These are phyloP conservation scores for Quillaja saponaria DNA, from an alignment of 306 rosid species.

Conservation along the genomic window DNA sequence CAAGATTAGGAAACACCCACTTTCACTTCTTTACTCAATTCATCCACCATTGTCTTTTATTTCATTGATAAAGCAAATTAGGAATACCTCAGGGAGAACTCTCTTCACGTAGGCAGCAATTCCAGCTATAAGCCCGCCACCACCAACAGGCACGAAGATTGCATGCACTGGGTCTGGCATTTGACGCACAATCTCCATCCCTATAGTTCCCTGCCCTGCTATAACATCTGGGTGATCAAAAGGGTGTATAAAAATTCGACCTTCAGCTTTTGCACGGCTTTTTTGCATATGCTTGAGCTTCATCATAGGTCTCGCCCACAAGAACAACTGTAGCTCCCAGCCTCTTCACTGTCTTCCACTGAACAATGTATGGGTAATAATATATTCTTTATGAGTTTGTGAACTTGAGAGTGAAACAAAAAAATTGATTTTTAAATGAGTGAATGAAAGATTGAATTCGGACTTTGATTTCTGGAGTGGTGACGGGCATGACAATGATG, in stretches of 20 bases:
- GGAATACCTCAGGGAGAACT: slow-evolving; percentile 53
- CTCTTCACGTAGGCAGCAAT: slow-evolving; percentile 64
- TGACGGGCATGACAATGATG: slow-evolving; percentile 54
- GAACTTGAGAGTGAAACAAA: too few relatives aligned
- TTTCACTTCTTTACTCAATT: too few relatives aligned
- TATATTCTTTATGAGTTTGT: too few relatives aligned
- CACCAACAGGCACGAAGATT: slow-evolving; percentile 64
- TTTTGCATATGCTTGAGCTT: slow-evolving; percentile 58
- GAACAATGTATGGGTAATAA: too few relatives aligned
- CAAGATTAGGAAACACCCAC: too few relatives aligned
- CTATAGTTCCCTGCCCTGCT: slow-evolving; percentile 58
- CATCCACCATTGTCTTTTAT: too few relatives aligned
- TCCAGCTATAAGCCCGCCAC: slow-evolving; percentile 67
- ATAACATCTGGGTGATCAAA: slow-evolving; percentile 67
- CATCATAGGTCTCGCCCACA: slow-evolving; percentile 53
- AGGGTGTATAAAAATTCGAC: slow-evolving; percentile 49
- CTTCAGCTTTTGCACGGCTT: slow-evolving; percentile 40
- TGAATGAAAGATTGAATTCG: too few relatives aligned
- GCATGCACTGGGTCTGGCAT: slow-evolving; percentile 46
- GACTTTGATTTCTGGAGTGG: slow-evolving; percentile 62
- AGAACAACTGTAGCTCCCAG: slow-evolving; percentile 60
- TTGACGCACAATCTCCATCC: slow-evolving; percentile 61
- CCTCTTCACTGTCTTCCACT: slow-evolving; percentile 58
- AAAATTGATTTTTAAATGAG: too few relatives aligned
- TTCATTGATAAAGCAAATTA: too few relatives aligned